These are phyloP conservation scores for Starmera quercuum DNA, from an alignment of 805 yeast species.

Conservation along the genomic window DNA sequence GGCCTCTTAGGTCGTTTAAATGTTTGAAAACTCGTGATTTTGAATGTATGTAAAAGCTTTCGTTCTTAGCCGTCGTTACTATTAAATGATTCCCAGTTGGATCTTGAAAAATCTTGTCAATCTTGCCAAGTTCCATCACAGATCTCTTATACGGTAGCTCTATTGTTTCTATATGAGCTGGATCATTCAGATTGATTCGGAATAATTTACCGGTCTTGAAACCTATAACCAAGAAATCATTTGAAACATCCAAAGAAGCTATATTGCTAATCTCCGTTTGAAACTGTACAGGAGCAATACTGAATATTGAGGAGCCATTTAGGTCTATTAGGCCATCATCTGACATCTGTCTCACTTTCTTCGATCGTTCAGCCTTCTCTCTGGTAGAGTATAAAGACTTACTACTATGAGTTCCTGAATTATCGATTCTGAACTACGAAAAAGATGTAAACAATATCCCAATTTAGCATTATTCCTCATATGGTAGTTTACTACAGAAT, in stretches of 20 bases:
- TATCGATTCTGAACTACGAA: too few species aligned
- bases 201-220: slow-evolving; percentile 45
- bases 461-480: too few species aligned
- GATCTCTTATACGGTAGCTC: slow-evolving; percentile 24
- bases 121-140: slow-evolving; percentile 19
- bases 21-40: slow-evolving; percentile 31
- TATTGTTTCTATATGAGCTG: slow-evolving; percentile 46
- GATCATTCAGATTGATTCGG: slow-evolving; percentile 59
- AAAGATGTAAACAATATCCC: too few species aligned
- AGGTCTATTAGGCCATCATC: slow-evolving; percentile 5
- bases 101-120: slow-evolving; percentile 37
- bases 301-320: slow-evolving; percentile 12
- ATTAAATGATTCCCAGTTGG: slow-evolving; percentile 45
- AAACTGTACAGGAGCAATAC: slow-evolving; percentile 39
- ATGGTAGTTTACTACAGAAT: too few species aligned
- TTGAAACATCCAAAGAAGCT: slow-evolving; percentile 42
- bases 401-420: too few species aligned
- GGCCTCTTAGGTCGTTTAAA: slow-evolving; percentile 39
- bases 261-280: slow-evolving; percentile 41
- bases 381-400: too few species aligned
- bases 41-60: slow-evolving; percentile 40
- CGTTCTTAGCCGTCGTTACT: slow-evolving; percentile 37
- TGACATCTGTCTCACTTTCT: too few species aligned
- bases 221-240: slow-evolving; percentile 49
- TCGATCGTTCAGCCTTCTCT: too few species aligned